Conservation (phyloP, 2,329 filamentous ascomycete genomes). For the Penicillium fuscoglaucum region DNA sequence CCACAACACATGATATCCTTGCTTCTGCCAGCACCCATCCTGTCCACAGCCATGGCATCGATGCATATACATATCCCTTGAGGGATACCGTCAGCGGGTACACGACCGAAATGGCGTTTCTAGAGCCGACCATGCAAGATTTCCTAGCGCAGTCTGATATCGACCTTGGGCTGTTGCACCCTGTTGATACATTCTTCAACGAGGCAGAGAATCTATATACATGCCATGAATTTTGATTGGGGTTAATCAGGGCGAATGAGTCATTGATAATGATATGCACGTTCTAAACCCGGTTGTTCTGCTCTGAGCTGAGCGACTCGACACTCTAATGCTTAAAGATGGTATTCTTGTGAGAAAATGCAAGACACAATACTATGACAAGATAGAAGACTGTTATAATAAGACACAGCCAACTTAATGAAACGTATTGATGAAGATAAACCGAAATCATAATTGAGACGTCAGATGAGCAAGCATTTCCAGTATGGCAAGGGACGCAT, state of each 20-base stretch:
- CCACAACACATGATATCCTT: constrained; percentile 11
- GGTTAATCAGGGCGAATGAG: neutral
- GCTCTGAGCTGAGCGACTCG: neutral
- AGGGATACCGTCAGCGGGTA: constrained; percentile 34
- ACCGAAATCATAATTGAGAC: neutral
- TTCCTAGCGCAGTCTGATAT: constrained; percentile 42
- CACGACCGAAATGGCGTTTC: constrained; percentile 41
- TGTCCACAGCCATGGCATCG: neutral
- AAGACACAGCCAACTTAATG: neutral
- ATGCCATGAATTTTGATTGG: constrained; percentile 24
- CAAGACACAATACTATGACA: neutral
- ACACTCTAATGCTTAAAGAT: neutral
- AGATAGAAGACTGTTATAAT: neutral
- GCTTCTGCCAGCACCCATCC: constrained; percentile 3
- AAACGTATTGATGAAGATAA: neutral
- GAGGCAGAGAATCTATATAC: constrained; percentile 37
- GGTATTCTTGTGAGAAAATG: neutral
- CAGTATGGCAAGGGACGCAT: neutral
- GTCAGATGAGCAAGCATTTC: neutral
- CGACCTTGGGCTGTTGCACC: constrained; percentile 37
- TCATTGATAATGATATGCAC: neutral
- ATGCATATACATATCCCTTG: constrained; percentile 14
- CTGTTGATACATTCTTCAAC: constrained; percentile 38
- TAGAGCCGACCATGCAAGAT: constrained; percentile 43
- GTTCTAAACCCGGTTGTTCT: neutral